Evolutionary conservation across 768 basidiomycete species (phyloP).

Genomic region (Leccinum subgranulosum): DNA sequence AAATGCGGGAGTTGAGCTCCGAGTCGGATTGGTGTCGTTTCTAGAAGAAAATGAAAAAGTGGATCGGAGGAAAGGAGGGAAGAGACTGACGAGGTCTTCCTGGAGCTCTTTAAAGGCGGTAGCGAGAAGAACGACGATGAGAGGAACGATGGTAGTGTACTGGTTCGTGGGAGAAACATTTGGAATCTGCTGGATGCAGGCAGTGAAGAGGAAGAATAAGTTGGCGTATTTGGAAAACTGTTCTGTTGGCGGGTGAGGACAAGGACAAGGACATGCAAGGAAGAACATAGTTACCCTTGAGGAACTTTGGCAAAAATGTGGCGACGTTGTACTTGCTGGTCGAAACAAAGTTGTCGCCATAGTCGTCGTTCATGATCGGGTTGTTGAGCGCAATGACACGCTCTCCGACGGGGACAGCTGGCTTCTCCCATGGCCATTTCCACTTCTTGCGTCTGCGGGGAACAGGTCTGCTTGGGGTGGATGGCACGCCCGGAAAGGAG

Average conservation of each 20-base stretch:
- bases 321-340: slow-evolving; percentile 93
- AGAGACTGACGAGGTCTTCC: slow-evolving; percentile 68
- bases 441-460: slow-evolving; percentile 37
- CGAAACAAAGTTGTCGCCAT: slow-evolving; percentile 77
- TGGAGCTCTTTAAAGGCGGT: slow-evolving; percentile 95
- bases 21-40: slow-evolving; percentile 97
- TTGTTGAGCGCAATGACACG: slow-evolving; percentile 84
- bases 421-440: slow-evolving; percentile 86
- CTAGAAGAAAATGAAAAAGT: slow-evolving; percentile 35
- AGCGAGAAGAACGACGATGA: slow-evolving; percentile 83
- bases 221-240: slow-evolving; percentile 99
- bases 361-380: slow-evolving; percentile 59
- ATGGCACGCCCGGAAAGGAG: slow-evolving; percentile 35
- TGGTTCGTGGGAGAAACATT: slow-evolving; percentile 94
- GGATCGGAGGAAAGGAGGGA: too few relatives aligned
- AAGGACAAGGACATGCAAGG: not conserved
- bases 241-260: slow-evolving; percentile 46
- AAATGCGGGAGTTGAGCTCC: slow-evolving; percentile 80
- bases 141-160: slow-evolving; percentile 93
- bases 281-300: slow-evolving; percentile 62
- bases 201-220: slow-evolving; percentile 97
- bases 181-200: slow-evolving; percentile 96
- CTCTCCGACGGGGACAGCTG: slow-evolving; percentile 63
- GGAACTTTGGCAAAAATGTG: slow-evolving; percentile 90
- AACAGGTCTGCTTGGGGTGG: slow-evolving; percentile 14